Percentiles rank a stretch among this genome's conserved stretches.
phyloP scores from a whole-genome alignment of 345 rosid species.

The Leavenworthia alabamica region DNA sequence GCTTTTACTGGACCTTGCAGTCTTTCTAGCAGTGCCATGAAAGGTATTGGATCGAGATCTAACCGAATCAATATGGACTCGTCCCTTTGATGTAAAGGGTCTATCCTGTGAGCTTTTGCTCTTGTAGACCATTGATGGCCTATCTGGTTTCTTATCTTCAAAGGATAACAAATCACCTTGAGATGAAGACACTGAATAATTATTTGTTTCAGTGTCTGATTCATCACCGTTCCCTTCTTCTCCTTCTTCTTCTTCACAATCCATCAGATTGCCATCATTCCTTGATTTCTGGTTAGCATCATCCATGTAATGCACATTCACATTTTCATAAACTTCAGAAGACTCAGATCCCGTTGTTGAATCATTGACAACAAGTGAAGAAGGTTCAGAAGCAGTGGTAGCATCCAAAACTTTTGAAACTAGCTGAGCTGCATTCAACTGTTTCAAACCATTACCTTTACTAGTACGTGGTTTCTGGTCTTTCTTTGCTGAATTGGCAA shows the following conservation, averaged over 20 bases:
- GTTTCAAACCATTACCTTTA: slow-evolving; percentile 23
- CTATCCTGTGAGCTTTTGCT: slow-evolving; percentile 31
- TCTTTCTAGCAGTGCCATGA: slow-evolving; percentile 23
- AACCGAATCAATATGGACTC: slow-evolving; percentile 2
- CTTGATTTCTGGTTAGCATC: slow-evolving; percentile 43
- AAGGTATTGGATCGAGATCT: slow-evolving; percentile 29
- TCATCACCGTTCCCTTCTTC: slow-evolving; percentile 37
- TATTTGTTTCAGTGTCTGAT: slow-evolving; percentile 50
- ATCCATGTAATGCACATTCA: slow-evolving; percentile 64
- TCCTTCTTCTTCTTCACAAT: slow-evolving; percentile 25
- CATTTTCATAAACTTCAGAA: slow-evolving; percentile 50
- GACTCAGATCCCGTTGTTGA: slow-evolving; percentile 53
- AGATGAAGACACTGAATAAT: slow-evolving; percentile 33
- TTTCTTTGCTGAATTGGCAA: slow-evolving; percentile 10
- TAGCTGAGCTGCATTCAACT: slow-evolving; percentile 30
- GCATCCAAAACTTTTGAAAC: slow-evolving; percentile 34
- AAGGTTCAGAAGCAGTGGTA: slow-evolving; percentile 2
- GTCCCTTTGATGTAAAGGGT: slow-evolving; percentile 23
- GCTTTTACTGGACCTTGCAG: slow-evolving; percentile 27
- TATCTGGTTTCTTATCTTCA: slow-evolving; percentile 54
- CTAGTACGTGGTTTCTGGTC: slow-evolving; percentile 20
- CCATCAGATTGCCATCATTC: slow-evolving; percentile 16
- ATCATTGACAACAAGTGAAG: slow-evolving; percentile 34
- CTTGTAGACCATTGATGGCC: slow-evolving; percentile 21
- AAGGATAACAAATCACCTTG: slow-evolving; percentile 21